Evolutionary conservation across 148 eudicot species (phyloP).

Genomic region (Vaccinium corymbosum): DNA sequence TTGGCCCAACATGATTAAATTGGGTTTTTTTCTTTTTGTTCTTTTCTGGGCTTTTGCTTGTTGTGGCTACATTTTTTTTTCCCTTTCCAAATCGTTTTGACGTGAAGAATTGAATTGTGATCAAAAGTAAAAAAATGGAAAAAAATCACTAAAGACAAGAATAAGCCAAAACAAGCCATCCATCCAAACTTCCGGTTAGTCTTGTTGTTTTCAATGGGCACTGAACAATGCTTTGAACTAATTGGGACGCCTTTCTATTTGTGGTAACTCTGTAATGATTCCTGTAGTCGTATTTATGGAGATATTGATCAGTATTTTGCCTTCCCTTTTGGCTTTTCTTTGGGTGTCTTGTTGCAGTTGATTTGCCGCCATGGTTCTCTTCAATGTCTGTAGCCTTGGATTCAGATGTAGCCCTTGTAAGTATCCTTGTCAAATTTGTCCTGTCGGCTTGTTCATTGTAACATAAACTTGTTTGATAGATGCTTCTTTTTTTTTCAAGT

Average conservation of each 20-base stretch:
- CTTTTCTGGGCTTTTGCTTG: not conserved
- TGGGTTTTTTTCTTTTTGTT: not conserved
- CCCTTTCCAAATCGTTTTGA: not conserved
- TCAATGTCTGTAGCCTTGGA: conserved; percentile 64
- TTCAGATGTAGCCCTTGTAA: conserved; percentile 81
- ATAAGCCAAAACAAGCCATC: not conserved
- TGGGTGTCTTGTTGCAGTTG: conserved; percentile 54
- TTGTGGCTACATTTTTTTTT: not conserved
- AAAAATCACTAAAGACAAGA: not conserved
- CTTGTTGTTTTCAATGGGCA: not conserved
- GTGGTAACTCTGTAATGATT: not conserved
- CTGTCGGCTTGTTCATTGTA: not conserved
- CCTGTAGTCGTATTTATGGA: not conserved
- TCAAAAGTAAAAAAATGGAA: not conserved
- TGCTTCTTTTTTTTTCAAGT: not conserved
- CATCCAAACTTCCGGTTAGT: not conserved
- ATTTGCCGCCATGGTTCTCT: conserved; percentile 86
- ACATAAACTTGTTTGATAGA: not conserved
- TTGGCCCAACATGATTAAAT: not conserved
- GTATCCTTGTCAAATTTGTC: conserved; percentile 29
- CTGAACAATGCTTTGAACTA: not conserved
- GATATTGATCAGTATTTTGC: not conserved
- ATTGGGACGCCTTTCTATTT: not conserved
- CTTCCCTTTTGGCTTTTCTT: not conserved
- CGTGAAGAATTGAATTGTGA: not conserved